Evolutionary conservation across 2,329 filamentous ascomycete species (phyloP), one percentile per base, ranked within the genome.

Genomic region (Cladosporium sp.): DNA sequence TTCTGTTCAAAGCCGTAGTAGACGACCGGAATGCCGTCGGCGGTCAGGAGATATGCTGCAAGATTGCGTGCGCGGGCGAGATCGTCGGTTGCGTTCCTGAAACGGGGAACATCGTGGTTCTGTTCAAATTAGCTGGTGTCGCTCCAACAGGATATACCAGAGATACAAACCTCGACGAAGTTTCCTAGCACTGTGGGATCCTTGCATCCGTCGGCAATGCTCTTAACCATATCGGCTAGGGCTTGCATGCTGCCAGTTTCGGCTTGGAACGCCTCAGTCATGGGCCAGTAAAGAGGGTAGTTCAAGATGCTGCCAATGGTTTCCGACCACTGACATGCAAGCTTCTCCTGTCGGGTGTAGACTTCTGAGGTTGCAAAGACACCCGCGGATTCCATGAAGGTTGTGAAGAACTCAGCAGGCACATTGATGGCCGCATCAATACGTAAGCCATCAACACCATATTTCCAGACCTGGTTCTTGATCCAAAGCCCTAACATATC

Each of bases 401-500:
- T 60, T 3, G 64, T 61, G 59, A 61, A 72, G 56, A 72, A 73
- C 5, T 61, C 49, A 58, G 66, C 65, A 15, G 62, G 63, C 22
- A 73, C 70, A 38, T 72, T 66, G 51, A 71, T 71, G 14, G 58
- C 69, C 9, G 69, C 69, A 55, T 73, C 71, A 39, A 73, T 63
- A 11, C 71, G 69, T 7, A 73, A 62, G 1, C 71, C 71, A 54
- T 73, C 71, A 40, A 73, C 47, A 30, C 56, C 51, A 60, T 79
- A 80, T 30, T 72, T 75, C 0, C 69, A 65, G 34, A 78, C 70
- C 28, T 76, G 63, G 4, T 67, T 62, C 7, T 64, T 63, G 43
- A 75, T 67, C 75, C 76, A 76, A 17, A 70, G 52, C 22, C 70
- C 63, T 67, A 76, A 71, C 25, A 70, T 68, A 34, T 72, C 61